Percentiles rank a stretch among this genome's conserved stretches.
phyloP scores from a whole-genome alignment of 495 filamentous ascomycete species.

The Terfezia boudieri region DNA sequence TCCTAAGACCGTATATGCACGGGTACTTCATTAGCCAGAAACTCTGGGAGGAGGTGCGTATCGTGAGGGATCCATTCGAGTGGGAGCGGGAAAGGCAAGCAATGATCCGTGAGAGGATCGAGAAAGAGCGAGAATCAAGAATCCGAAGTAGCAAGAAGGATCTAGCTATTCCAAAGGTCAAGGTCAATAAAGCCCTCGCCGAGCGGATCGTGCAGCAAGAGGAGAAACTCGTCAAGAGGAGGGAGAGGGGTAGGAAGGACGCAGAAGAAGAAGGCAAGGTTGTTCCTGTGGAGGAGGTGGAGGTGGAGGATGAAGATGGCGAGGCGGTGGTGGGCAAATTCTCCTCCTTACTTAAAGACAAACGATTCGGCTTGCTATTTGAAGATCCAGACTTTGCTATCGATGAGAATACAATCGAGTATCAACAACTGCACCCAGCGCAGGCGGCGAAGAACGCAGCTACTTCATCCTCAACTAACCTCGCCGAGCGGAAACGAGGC shows the following conservation, averaged over 20 bases:
- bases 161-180: conserved; percentile 24
- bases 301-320: conserved; percentile 18
- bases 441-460: conserved; percentile 32
- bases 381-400: conserved; percentile 81
- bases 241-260: conserved; percentile 34
- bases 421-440: conserved; percentile 55
- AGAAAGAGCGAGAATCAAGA: conserved; percentile 76
- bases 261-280: conserved; percentile 21
- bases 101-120: conserved; percentile 72
- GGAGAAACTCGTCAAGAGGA: conserved; percentile 40
- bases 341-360: conserved; percentile 47
- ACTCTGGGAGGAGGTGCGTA: conserved; percentile 77
- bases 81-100: conserved; percentile 78
- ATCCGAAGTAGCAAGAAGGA: conserved; percentile 76
- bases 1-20: conserved; percentile 91
- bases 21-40: conserved; percentile 89
- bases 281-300: conserved; percentile 5
- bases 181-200: conserved; percentile 63
- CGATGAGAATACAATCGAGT: conserved; percentile 75
- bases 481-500: conserved; percentile 33
- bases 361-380: conserved; percentile 73
- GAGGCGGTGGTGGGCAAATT: conserved; percentile 12
- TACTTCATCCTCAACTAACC: conserved; percentile 10
- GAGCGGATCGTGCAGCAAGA: conserved; percentile 62
- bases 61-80: conserved; percentile 79